phyloP scores from a whole-genome alignment of 2,329 filamentous ascomycete genomes.

The Daldinia sp. region DNA sequence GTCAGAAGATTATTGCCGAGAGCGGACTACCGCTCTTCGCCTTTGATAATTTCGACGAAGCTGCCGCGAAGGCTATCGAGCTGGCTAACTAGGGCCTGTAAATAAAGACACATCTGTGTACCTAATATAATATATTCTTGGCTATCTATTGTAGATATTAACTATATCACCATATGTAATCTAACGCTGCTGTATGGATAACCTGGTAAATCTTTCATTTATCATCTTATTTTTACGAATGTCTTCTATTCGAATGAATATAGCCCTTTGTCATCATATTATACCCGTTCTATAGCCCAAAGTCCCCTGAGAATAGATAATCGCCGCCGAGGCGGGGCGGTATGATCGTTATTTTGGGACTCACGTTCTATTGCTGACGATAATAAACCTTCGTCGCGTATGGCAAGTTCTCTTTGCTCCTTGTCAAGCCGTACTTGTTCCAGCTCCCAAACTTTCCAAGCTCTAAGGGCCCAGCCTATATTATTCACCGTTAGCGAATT shows the following conservation, averaged over 20 bases:
- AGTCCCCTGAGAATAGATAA: constrained; percentile 44
- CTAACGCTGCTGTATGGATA: neutral
- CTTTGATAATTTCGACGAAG: constrained; percentile 81
- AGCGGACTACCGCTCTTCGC: constrained; percentile 76
- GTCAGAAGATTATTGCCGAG: constrained; percentile 75
- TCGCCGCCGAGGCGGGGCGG: constrained; percentile 33
- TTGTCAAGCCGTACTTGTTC: constrained; percentile 50
- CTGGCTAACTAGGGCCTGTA: constrained; percentile 59
- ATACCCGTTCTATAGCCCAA: constrained; percentile 47
- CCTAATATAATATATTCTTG: neutral
- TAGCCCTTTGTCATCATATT: neutral
- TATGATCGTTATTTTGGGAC: constrained; percentile 30
- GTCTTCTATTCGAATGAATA: neutral
- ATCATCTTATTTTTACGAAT: constrained; percentile 1
- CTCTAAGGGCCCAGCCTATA: constrained; percentile 57
- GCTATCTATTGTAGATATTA: neutral
- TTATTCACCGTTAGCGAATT: constrained; percentile 15
- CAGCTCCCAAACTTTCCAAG: constrained; percentile 59
- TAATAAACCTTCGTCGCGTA: constrained; percentile 47
- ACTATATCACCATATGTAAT: constrained; percentile 1
- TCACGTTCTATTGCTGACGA: constrained; percentile 35
- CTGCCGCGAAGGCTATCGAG: constrained; percentile 74
- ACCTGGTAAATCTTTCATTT: neutral
- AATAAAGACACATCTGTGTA: neutral
- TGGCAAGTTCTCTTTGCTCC: constrained; percentile 48